Percentiles rank a stretch among this genome's conserved stretches.
Evolutionary conservation across 2,329 filamentous ascomycete genomes (phyloP).

Genomic region (Basipetospora chlamydospora): DNA sequence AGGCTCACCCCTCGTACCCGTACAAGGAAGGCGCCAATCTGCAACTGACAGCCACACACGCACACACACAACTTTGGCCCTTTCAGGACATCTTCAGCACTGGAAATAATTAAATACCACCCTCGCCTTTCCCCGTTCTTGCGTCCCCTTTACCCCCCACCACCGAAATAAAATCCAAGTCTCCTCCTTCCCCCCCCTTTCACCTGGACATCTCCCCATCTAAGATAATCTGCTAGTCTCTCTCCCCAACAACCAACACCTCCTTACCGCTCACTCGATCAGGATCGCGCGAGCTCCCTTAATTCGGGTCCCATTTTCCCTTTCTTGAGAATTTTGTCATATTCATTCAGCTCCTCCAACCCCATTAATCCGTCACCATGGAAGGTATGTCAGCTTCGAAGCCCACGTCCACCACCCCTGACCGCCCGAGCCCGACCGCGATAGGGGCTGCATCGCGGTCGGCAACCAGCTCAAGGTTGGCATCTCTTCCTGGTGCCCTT

Average conservation of each 20-base stretch:
- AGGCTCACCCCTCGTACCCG: not conserved
- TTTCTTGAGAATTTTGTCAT: constrained; percentile 7
- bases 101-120: constrained; percentile 3
- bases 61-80: constrained; percentile 2
- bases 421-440: too few relatives aligned
- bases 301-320: constrained; percentile 7
- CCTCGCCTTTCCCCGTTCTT: constrained; percentile 8
- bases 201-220: constrained; percentile 9
- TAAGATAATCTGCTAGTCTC: too few relatives aligned
- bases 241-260: not conserved
- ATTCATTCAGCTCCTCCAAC: constrained; percentile 4
- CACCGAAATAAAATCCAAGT: constrained; percentile 7
- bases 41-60: constrained; percentile 1
- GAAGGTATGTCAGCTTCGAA: constrained; percentile 40
- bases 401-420: not conserved
- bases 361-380: constrained; percentile 35
- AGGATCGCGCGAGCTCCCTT: constrained; percentile 11
- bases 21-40: not conserved
- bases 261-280: constrained; percentile 9
- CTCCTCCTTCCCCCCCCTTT: constrained; percentile 11
- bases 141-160: constrained; percentile 7
- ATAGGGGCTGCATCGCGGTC: too few relatives aligned
- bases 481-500: too few relatives aligned
- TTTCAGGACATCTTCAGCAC: constrained; percentile 3
- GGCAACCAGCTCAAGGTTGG: too few relatives aligned